Conservation (phyloP, 2,329 filamentous ascomycete genomes). For the Colletotrichum abscissum region DNA sequence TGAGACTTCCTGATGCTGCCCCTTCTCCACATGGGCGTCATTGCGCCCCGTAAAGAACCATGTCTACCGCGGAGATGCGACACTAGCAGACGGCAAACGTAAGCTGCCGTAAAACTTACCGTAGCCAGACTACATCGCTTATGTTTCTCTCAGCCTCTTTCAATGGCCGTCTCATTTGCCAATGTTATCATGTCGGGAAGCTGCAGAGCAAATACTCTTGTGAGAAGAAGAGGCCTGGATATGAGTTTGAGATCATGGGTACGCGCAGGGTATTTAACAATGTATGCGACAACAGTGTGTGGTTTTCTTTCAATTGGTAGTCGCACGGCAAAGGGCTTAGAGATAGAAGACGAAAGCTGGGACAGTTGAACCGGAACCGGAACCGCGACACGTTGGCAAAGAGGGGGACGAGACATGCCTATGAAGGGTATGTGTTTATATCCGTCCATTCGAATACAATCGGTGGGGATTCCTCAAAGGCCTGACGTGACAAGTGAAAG, state of each 20-base stretch:
- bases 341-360: background rate
- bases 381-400: background rate
- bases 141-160: background rate
- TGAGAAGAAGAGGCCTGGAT: too few relatives aligned
- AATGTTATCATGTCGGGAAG: background rate
- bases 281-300: background rate
- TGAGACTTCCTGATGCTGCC: background rate
- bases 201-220: background rate
- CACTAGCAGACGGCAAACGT: conserved; percentile 20
- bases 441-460: background rate
- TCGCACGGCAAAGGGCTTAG: too few relatives aligned
- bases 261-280: background rate
- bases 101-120: background rate
- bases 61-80: conserved; percentile 5
- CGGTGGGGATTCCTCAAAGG: background rate
- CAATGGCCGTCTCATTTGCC: background rate
- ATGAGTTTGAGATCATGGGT: background rate
- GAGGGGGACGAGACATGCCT: background rate
- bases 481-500: background rate
- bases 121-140: conserved; percentile 16
- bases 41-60: conserved; percentile 19
- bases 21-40: conserved; percentile 27
- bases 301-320: too few relatives aligned
- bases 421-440: background rate
- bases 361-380: background rate